Evolutionary conservation across 2,329 filamentous ascomycete species (phyloP), one percentile per base, ranked within the genome.

Genomic region (Volutella citrinella): DNA sequence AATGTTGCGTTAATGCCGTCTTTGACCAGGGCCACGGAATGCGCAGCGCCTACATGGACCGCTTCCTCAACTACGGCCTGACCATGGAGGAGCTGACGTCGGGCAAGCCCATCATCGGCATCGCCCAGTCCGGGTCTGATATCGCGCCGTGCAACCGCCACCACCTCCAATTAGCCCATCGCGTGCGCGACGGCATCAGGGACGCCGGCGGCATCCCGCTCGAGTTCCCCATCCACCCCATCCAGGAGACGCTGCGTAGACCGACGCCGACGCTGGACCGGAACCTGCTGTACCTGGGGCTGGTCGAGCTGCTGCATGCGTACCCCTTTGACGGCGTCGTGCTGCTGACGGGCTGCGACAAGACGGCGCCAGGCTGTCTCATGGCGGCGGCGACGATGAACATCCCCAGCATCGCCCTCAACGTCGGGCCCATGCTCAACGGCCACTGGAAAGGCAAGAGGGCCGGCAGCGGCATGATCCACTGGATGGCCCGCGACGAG

Each of bases 331-430:
- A 74, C 45, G 70, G 69, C 15, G 64, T 74, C 15, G 69, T 74
- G 12, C 51, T 73, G 17, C 56, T 73, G 30, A 73, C 70, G 0
- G 70, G 70, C 8, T 74, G 70, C 52, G 70, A 74, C 43, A 74
- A 74, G 60, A 74, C 69, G 6, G 72, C 69, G 0, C 70, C 70
- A 11, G 70, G 68, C 11, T 66, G 60, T 32, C 52, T 74, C 28
- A 74, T 74, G 70, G 70, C 70, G 11, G 69, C 70, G 5, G 68
- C 69, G 23, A 72, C 69, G 4, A 60, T 74, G 50, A 71, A 73
- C 41, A 69, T 73, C 13, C 70, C 70, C 2, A 64, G 69, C 8
- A 67, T 73, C 32, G 71, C 67, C 45, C 58, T 74, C 32, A 74
- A 74, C 32, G 69, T 74, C 16, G 70, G 70, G 3, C 70, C 70